phyloP scores from a whole-genome alignment of 495 filamentous ascomycete genomes.

The Xylaria scruposa region DNA sequence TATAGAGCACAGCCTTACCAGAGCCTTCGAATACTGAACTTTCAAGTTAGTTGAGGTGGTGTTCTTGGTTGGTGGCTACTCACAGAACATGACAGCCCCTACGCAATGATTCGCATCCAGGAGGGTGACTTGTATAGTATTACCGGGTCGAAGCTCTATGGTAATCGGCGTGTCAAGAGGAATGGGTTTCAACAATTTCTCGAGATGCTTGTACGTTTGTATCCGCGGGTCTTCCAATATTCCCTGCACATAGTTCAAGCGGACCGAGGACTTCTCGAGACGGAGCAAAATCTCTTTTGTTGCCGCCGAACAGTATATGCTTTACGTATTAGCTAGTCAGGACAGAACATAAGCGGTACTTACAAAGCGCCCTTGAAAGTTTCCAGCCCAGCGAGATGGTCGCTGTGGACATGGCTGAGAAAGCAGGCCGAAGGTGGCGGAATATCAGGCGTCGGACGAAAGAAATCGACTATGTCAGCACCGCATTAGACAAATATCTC shows the following conservation, averaged over 20 bases:
- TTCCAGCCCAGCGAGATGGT: constrained; percentile 87
- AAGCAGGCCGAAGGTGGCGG: constrained; percentile 83
- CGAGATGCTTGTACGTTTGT: constrained; percentile 76
- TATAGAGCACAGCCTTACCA: constrained; percentile 82
- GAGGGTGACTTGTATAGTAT: constrained; percentile 77
- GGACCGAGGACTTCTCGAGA: constrained; percentile 77
- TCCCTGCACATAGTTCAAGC: constrained; percentile 79
- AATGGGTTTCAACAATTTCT: constrained; percentile 78
- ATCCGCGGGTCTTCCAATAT: constrained; percentile 70
- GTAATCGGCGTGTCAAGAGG: constrained; percentile 81
- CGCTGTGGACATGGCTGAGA: constrained; percentile 91
- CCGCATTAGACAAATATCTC: constrained; percentile 11
- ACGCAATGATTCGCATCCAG: constrained; percentile 93
- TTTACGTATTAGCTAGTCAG: constrained; percentile 31
- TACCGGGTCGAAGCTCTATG: constrained; percentile 74
- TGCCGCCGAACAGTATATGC: constrained; percentile 85
- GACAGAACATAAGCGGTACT: constrained; percentile 19
- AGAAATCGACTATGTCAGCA: constrained; percentile 74
- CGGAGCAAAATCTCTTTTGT: constrained; percentile 80
- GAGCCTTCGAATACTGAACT: constrained; percentile 74
- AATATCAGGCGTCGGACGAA: constrained; percentile 58
- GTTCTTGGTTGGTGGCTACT: constrained; percentile 1
- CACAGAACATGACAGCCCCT: constrained; percentile 88
- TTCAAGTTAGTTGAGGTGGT: not conserved
- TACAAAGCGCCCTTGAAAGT: constrained; percentile 74